Base-by-base conservation (phyloP, 441 rosid species). In the Eugenia klotzschiana region DNA sequence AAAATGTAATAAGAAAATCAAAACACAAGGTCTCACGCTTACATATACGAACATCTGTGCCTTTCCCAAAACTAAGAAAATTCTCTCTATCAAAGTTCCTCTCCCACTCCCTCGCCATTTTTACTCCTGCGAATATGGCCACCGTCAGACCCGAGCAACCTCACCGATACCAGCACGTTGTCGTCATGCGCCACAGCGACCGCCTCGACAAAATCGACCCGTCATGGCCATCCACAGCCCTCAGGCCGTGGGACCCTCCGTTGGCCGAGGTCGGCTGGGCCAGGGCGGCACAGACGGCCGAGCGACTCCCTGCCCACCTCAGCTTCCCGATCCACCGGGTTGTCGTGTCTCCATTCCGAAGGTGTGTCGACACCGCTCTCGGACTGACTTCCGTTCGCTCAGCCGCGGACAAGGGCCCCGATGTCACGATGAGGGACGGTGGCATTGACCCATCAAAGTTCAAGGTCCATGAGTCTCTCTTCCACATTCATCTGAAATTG, bases 181-280 rank as follows among this genome's bases (percentile, higher is more conserved):
- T 85, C 49, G 80, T 85, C 5, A 85, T 85, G 82, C 82, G 87
- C 79, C 87, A 81, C 1, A 84, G 87, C 46, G 82, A 81, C 51
- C 84, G 82, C 80, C 82, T 82, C 22, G 82, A 85, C 87, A 82
- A 60, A 26, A 60, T 82, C 56, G 80, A 85, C 82, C 84, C 55
- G 6, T 33, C 82, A 3, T 85, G 84, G 82, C 51, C 23, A 5
- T 46, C 82, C 58, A 85, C 79, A 5, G 84, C 86, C 23, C 74
- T 10, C 11, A 50, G 79, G 46, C 82, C 84, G 29, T 84, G 83
- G 87, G 87, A 85, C 69, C 80, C 87, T 16, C 84, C 84, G 4
- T 25, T 84, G 77, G 79, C 82, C 18, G 80, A 82, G 58, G 84
- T 50, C 43, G 84, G 87, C 52, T 20, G 13, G 60, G 82, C 52